Base-by-base conservation (phyloP, 2,329 filamentous ascomycete genomes). In the Aspergillus clavatus region DNA sequence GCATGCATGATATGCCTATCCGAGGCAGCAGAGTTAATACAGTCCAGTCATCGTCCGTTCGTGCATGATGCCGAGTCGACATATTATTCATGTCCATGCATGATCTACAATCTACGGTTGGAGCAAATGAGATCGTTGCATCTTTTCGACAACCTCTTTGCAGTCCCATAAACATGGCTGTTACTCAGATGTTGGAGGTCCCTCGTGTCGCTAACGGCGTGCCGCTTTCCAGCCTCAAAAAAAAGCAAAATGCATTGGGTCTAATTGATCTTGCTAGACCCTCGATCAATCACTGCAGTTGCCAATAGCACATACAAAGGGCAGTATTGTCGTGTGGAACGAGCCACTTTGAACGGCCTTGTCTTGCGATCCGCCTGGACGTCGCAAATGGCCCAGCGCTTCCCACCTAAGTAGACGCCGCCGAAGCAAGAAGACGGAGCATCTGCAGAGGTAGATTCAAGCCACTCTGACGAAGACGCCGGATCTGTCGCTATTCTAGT, bases 281-380 rank as follows among this genome's bases (percentile, higher is more conserved):
- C 12, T 31, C 12, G 26, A 7, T 48, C 38, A 1, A 51, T 58
- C 22, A 26, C 45, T 3, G 42, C 48, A 1, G 45, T 54, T 3
- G 53, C 53, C 6, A 41, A 51, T 29, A 60, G 28, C 4, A 45
- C 43, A 8, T 42, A 33, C 21, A 53, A 48, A 40, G 60, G 58
- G 57, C 56, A 61, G 31, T 53, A 55, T 39, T 52, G 57, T 26
- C 49, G 57, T 0, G 48, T 60, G 2, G 57, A 59, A 28, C 48
- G 44, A 10, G 51, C 52, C 3, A 51, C 59, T 18, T 21, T 45
- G 7, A 40, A 53, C 2, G 57, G 57, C 0, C 40, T 50, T 16
- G 57, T 61, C 4, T 46, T 59, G 22, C 45, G 35, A 19, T 53
- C 57, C 7, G 27, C 33, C 3, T 26, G 24, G 12, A 37, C 46